Conservation (phyloP, 495 filamentous ascomycete species). For the Penicillium robsamsonii region DNA sequence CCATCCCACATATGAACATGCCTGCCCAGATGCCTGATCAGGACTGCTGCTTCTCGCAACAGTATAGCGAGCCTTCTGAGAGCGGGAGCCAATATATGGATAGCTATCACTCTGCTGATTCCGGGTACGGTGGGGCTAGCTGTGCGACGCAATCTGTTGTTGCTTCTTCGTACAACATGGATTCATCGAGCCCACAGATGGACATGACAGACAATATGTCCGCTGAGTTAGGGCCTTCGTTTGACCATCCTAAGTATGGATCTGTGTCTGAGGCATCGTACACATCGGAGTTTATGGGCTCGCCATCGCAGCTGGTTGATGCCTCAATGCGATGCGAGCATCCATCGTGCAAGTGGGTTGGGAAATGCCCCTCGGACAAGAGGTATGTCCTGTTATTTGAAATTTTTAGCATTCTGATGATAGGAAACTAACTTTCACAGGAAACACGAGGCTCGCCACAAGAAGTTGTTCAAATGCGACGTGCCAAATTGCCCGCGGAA, state of each 20-base stretch:
- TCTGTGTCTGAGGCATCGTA: slow-evolving; percentile 15
- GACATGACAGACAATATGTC: slow-evolving; percentile 27
- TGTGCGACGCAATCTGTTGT: slow-evolving; percentile 48
- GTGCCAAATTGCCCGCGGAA: slow-evolving; percentile 56
- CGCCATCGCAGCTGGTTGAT: slow-evolving; percentile 22
- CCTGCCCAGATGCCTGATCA: slow-evolving; percentile 19
- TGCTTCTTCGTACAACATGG: slow-evolving; percentile 29
- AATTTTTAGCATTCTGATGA: not conserved
- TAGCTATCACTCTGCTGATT: slow-evolving; percentile 53
- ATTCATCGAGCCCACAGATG: slow-evolving; percentile 33
- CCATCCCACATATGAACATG: slow-evolving; percentile 21
- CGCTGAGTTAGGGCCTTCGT: slow-evolving; percentile 21
- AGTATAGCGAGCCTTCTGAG: slow-evolving; percentile 50
- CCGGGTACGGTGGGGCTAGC: slow-evolving; percentile 58
- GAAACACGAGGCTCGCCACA: slow-evolving; percentile 79
- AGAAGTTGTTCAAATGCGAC: slow-evolving; percentile 68
- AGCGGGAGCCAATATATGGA: slow-evolving; percentile 52
- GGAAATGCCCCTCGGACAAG: slow-evolving; percentile 45
- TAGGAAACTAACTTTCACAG: slow-evolving; percentile 41
- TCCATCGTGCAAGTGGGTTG: slow-evolving; percentile 36
- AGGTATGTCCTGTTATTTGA: slow-evolving; percentile 22
- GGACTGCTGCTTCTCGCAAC: slow-evolving; percentile 27
- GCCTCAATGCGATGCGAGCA: slow-evolving; percentile 36
- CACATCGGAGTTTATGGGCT: slow-evolving; percentile 16
- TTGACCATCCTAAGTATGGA: slow-evolving; percentile 14